Base-by-base conservation (phyloP, 805 yeast genomes). In the Metschnikowia bowlesiae region DNA sequence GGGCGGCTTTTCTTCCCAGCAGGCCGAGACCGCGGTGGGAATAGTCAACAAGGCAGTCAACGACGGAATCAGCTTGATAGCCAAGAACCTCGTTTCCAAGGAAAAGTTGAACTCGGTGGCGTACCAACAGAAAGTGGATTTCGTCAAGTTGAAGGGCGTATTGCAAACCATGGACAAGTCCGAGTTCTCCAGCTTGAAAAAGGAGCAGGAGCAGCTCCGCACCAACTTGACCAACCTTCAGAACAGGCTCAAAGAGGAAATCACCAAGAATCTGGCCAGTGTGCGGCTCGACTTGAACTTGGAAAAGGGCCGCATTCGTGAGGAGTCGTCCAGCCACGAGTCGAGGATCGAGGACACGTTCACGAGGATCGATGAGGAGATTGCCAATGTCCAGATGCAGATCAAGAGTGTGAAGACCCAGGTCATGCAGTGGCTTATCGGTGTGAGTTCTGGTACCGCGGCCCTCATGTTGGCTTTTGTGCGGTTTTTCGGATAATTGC, bases 361-460 rank as follows among this genome's bases (percentile, higher is more conserved):
- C 63, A 89, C 97, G 4, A 78, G 96, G 55, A 91, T 94, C 48
- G 97, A 94, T 65, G 96, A 94, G 68, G 99, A 94, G 62, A 85
- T 94, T 29, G 85, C 92, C 37, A 92, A 94, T 64, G 88, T 94
- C 82, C 91, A 88, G 68, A 88, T 91, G 76, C 97, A 92, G 69
- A 90, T 94, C 57, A 96, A 94, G 62, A 83, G 89, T 40, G 96
- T 92, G 32, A 94, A 94, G 71, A 89, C 96, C 1, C 97, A 94
- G 66, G 97, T 94, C 45, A 82, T 90, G 84, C 99, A 94, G 70
- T 94, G 99, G 99, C 78, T 94, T 55, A 89, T 94, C 60, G 98
- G 98, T 75, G 97, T 94, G 16, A 88, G 96, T 64, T 91, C 98
- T 1, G 99, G 98, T 86, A 88, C 97, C 1, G 89, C 92, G 70